Percentiles rank a stretch among this genome's conserved stretches.
These are phyloP conservation scores for Globisporangium canariense DNA, from an alignment of 352 stramenopile genomes.

Conservation along the genomic window DNA sequence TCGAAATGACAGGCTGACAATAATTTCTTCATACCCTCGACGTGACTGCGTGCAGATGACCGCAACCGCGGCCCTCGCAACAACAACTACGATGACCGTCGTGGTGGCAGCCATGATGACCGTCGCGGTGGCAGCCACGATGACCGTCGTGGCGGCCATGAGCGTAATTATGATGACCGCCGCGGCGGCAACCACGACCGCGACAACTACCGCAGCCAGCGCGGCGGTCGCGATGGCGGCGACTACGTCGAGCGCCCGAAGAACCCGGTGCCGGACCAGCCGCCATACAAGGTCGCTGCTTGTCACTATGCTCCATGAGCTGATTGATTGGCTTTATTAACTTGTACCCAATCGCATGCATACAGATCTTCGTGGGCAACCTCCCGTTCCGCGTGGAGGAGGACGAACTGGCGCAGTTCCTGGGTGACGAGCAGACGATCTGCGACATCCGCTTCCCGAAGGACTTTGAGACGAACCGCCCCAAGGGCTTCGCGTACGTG, in stretches of 20 bases:
- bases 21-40: neutral
- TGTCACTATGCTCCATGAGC: neutral
- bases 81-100: conserved; percentile 22
- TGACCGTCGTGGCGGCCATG: conserved; percentile 20
- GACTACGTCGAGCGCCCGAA: conserved; percentile 44
- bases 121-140: conserved; percentile 15
- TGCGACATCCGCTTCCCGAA: conserved; percentile 65
- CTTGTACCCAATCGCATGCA: neutral
- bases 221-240: conserved; percentile 8
- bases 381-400: conserved; percentile 67
- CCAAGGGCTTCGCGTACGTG: conserved; percentile 85
- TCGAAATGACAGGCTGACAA: neutral
- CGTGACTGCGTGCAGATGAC: conserved; percentile 19
- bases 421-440: conserved; percentile 46
- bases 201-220: conserved; percentile 9
- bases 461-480: conserved; percentile 60
- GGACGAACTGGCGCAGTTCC: conserved; percentile 70
- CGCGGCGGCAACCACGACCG: conserved; percentile 8
- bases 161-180: conserved; percentile 13
- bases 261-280: conserved; percentile 72
- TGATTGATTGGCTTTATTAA: neutral
- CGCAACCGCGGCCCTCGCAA: conserved; percentile 26
- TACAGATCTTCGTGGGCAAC: conserved; percentile 78
- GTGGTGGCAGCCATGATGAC: conserved; percentile 19
- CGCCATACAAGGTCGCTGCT: conserved; percentile 64